These are phyloP conservation scores for Olyra latifolia DNA, from an alignment of 176 grass and related monocot species.

Conservation along the genomic window DNA sequence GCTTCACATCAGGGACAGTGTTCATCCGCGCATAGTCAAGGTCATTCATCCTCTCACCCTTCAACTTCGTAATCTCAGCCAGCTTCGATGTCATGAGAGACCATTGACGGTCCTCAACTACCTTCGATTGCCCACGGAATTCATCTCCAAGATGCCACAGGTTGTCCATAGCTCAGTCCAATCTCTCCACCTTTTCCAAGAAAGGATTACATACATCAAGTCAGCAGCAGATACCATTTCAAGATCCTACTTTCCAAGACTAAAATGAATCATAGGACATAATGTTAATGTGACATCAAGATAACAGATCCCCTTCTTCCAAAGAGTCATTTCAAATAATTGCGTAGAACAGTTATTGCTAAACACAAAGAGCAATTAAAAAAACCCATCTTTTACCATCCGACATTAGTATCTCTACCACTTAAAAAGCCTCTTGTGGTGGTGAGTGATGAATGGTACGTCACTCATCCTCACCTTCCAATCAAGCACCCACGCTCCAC, in stretches of 20 bases:
- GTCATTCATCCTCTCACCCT: constrained; percentile 73
- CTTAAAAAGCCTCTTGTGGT: too few species aligned
- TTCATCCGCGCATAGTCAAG: constrained; percentile 66
- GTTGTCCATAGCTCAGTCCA: constrained; percentile 64
- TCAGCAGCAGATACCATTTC: not conserved
- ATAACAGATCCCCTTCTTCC: not conserved
- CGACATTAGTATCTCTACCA: not conserved
- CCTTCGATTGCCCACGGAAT: constrained; percentile 83
- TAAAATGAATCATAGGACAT: not conserved
- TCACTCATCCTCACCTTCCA: too few species aligned
- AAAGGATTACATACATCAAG: constrained; percentile 9
- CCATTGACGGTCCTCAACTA: constrained; percentile 93
- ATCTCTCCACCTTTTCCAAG: not conserved
- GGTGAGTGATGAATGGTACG: too few species aligned
- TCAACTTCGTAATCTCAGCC: constrained; percentile 78
- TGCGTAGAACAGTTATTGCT: not conserved
- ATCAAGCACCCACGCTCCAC: too few species aligned
- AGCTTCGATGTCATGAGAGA: constrained; percentile 95
- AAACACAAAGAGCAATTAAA: not conserved
- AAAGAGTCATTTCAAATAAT: not conserved
- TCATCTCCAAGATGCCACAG: constrained; percentile 93
- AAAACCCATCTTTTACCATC: not conserved
- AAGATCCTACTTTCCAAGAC: not conserved
- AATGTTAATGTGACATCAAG: not conserved
- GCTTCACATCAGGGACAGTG: constrained; percentile 51